These are phyloP conservation scores for Guyanaporus albipodus DNA, from an alignment of 768 basidiomycete genomes.

Conservation along the genomic window DNA sequence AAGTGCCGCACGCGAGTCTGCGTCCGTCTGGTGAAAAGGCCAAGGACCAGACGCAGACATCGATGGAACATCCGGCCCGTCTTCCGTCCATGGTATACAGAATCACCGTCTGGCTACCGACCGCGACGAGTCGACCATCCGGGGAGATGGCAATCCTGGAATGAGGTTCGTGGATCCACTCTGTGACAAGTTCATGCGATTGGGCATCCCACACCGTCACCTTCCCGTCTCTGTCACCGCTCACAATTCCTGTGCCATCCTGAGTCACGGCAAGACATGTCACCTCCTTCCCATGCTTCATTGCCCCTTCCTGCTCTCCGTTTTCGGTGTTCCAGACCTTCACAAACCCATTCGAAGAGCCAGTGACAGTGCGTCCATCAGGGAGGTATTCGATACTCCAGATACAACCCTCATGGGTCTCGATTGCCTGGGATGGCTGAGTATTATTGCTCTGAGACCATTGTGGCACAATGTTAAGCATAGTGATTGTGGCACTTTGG, in stretches of 20 bases:
- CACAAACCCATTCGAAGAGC: neutral
- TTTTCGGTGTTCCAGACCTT: neutral
- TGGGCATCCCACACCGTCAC: slow-evolving; percentile 4
- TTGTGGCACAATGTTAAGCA: no score
- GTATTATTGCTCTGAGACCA: no score
- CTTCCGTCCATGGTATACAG: neutral
- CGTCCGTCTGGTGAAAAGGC: neutral
- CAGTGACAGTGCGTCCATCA: slow-evolving; percentile 1
- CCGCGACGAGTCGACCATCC: neutral
- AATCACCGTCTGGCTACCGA: fast-evolving
- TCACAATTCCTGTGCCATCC: slow-evolving; percentile 3
- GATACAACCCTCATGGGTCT: neutral
- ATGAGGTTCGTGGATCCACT: neutral
- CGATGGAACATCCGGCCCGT: neutral
- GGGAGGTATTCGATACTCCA: slow-evolving; percentile 2
- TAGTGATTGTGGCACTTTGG: no score
- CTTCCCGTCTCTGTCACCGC: neutral
- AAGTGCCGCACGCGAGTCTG: neutral
- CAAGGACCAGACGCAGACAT: neutral
- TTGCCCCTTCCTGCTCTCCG: neutral
- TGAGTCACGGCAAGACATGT: neutral
- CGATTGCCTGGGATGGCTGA: no score
- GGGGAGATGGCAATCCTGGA: neutral
- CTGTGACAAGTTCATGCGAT: neutral
- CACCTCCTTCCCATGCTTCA: neutral